Conservation (phyloP, 2,329 filamentous ascomycete genomes). For the Arthrinium phaeospermum region DNA sequence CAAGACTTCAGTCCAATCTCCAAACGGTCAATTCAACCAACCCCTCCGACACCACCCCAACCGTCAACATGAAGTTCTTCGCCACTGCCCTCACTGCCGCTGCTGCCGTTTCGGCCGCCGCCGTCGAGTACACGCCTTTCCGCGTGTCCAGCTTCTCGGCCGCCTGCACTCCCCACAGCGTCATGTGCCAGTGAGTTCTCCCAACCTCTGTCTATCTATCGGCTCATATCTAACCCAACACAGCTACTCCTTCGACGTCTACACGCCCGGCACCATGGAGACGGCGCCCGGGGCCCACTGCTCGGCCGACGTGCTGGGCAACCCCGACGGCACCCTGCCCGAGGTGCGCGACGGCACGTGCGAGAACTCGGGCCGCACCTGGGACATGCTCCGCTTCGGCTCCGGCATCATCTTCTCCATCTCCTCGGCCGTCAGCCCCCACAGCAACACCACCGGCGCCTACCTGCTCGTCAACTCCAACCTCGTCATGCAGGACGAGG, state of each 20-base stretch:
- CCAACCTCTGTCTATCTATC: background rate
- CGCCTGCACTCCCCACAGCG: background rate
- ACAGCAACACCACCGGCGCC: conserved; percentile 11
- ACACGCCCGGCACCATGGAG: background rate
- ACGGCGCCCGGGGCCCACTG: conserved; percentile 4
- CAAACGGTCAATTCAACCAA: background rate
- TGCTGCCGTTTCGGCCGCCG: background rate
- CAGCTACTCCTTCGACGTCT: conserved; percentile 7
- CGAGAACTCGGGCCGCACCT: conserved; percentile 10
- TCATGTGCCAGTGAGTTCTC: background rate
- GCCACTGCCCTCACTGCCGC: conserved; percentile 5
- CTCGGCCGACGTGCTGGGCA: conserved; percentile 1
- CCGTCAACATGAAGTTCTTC: conserved; percentile 6
- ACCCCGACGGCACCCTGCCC: conserved; percentile 5
- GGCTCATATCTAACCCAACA: background rate
- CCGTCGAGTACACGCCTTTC: background rate
- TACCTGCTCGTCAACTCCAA: conserved; percentile 13
- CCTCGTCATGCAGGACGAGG: background rate
- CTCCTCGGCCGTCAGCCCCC: conserved; percentile 1
- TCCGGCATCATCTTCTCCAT: conserved; percentile 6
- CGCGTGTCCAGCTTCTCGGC: conserved; percentile 11
- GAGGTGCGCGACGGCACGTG: conserved; percentile 2
- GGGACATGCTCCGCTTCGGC: conserved; percentile 3
- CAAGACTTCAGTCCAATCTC: conserved; percentile 2
- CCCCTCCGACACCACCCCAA: background rate